A percentile compares a stretch with the other conserved stretches of the same genome.
Evolutionary conservation across 768 basidiomycete species (phyloP).

Genomic region (Leccinum subtestaceum): DNA sequence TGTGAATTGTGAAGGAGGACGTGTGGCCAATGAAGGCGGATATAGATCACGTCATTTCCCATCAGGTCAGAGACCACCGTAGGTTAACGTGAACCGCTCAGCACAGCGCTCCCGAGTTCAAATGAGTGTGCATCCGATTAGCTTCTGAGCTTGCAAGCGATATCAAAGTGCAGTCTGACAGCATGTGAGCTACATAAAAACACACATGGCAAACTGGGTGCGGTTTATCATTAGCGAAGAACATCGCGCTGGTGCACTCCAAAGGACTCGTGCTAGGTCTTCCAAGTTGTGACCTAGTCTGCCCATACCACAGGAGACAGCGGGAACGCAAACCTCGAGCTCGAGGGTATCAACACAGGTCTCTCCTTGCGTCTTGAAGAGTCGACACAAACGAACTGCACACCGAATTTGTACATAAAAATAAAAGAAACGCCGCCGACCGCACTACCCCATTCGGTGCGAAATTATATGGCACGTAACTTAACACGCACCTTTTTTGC

Average conservation of each 20-base stretch:
- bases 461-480: background rate
- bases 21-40: background rate
- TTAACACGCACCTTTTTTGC: background rate
- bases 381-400: background rate
- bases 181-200: background rate
- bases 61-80: background rate
- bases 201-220: background rate
- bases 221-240: background rate
- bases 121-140: background rate
- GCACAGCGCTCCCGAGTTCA: background rate
- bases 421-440: background rate
- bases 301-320: background rate
- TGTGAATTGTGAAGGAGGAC: background rate
- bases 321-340: background rate
- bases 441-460: background rate
- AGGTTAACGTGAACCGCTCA: background rate
- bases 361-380: background rate
- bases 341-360: background rate
- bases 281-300: background rate
- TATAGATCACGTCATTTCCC: background rate
- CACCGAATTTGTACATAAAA: background rate
- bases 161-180: background rate
- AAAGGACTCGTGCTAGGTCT: background rate
- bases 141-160: background rate
- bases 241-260: background rate